A percentile compares a stretch with the other conserved stretches of the same genome.
These are phyloP conservation scores for Phytophthora pistaciae DNA, from an alignment of 352 stramenopile species.

Conservation along the genomic window DNA sequence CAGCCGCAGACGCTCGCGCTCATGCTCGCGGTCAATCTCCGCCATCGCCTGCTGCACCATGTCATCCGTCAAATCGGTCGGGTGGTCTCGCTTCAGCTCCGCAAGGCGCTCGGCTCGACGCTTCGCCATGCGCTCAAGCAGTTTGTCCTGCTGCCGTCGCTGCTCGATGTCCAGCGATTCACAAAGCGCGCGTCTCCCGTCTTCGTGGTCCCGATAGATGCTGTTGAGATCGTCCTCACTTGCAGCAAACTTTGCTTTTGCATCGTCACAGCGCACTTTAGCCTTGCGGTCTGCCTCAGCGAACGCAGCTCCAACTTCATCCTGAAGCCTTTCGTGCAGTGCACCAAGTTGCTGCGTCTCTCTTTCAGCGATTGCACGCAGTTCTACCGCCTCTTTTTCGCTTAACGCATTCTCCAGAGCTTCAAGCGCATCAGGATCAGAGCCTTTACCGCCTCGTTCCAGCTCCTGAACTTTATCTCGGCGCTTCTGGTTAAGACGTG, in stretches of 20 bases:
- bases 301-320: conserved; percentile 26
- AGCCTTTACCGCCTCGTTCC: background rate
- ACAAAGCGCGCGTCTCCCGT: conserved; percentile 25
- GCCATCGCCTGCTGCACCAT: conserved; percentile 9
- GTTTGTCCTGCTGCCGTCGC: conserved; percentile 45
- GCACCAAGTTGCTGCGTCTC: conserved; percentile 14
- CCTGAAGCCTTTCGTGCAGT: conserved; percentile 19
- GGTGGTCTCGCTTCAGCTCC: conserved; percentile 22
- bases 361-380: conserved; percentile 13
- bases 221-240: conserved; percentile 24
- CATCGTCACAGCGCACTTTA: conserved; percentile 21
- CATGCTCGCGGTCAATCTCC: conserved; percentile 30
- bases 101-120: conserved; percentile 20
- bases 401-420: conserved; percentile 18
- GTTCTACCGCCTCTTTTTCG: conserved; percentile 9
- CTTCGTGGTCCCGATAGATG: conserved; percentile 35
- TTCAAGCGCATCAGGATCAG: conserved; percentile 1
- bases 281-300: conserved; percentile 19
- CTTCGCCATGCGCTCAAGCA: conserved; percentile 37
- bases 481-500: conserved; percentile 23
- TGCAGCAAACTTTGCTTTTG: conserved; percentile 10
- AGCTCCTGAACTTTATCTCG: conserved; percentile 20
- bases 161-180: conserved; percentile 38
- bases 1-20: conserved; percentile 26
- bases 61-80: conserved; percentile 11